Conservation (phyloP, 371 early-diverging fungal species). For the Haplosporangium sp. region DNA sequence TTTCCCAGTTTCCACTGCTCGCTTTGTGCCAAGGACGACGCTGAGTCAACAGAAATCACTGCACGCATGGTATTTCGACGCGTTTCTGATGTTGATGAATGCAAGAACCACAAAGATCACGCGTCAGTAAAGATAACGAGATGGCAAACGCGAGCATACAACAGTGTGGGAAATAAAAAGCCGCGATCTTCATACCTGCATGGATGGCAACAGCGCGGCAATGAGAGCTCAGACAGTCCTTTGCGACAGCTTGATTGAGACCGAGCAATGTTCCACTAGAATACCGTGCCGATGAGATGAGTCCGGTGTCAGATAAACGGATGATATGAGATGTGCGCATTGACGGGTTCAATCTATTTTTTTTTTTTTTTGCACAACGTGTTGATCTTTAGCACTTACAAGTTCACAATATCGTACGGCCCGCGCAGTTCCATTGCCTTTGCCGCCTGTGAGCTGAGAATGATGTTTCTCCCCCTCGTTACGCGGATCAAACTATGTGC, state of each 20-base stretch:
- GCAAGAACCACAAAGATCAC: background rate
- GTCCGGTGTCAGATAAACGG: too few species aligned
- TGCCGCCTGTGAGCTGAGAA: slow-evolving; percentile 86
- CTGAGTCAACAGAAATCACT: slow-evolving; percentile 60
- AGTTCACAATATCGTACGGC: slow-evolving; percentile 86
- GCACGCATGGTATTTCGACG: slow-evolving; percentile 66
- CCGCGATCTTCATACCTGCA: slow-evolving; percentile 59
- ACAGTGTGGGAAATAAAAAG: background rate
- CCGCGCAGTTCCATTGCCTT: slow-evolving; percentile 83
- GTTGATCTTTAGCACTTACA: slow-evolving; percentile 63
- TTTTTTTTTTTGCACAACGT: background rate
- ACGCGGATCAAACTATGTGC: slow-evolving; percentile 81
- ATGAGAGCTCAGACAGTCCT: slow-evolving; percentile 60
- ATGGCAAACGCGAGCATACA: background rate
- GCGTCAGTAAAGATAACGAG: background rate
- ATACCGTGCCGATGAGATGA: too few species aligned
- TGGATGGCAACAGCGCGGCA: slow-evolving; percentile 66
- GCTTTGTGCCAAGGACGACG: slow-evolving; percentile 27
- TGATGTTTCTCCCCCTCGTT: slow-evolving; percentile 87
- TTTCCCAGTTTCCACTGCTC: slow-evolving; percentile 54
- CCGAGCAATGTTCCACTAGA: slow-evolving; percentile 63
- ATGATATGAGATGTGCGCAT: background rate
- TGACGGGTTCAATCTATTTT: background rate
- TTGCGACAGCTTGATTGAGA: slow-evolving; percentile 63
- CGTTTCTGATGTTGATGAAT: slow-evolving; percentile 59